Evolutionary conservation across 495 filamentous ascomycete genomes (phyloP).

Genomic region (Lophium mytilinum): DNA sequence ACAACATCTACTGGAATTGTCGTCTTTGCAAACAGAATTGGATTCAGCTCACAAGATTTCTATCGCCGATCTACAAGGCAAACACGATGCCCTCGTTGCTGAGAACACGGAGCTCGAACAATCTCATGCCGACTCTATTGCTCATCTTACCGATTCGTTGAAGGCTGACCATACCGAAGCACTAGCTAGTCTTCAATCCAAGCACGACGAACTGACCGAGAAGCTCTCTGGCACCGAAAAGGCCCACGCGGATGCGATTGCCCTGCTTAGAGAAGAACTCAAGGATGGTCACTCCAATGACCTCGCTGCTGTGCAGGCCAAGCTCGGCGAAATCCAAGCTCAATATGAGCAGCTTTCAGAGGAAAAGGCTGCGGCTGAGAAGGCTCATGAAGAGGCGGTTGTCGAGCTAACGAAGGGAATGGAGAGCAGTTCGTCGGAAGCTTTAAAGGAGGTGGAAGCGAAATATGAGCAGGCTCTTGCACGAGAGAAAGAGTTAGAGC

Average conservation of each 20-base stretch:
- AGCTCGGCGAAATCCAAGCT: constrained; percentile 12
- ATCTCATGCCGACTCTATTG: constrained; percentile 14
- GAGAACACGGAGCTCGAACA: constrained; percentile 12
- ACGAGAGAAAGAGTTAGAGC: background rate
- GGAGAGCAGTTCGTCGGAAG: constrained; percentile 16
- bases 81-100: constrained; percentile 14
- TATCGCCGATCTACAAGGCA: constrained; percentile 10
- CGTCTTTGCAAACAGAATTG: constrained; percentile 1
- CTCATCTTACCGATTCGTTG: constrained; percentile 15
- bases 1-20: background rate
- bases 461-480: constrained; percentile 11
- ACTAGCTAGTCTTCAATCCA: constrained; percentile 2
- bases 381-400: constrained; percentile 19
- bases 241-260: constrained; percentile 22
- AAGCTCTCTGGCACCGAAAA: constrained; percentile 13
- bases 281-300: constrained; percentile 21
- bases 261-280: constrained; percentile 17
- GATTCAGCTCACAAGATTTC: background rate
- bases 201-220: constrained; percentile 8
- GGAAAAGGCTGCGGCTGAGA: constrained; percentile 9
- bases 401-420: constrained; percentile 16
- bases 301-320: constrained; percentile 11
- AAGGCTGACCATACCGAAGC: constrained; percentile 13
- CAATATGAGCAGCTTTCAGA: constrained; percentile 10
- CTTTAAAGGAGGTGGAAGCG: constrained; percentile 15